A percentile compares a stretch with the other conserved stretches of the same genome.
These are phyloP conservation scores for Leccinum truebloodii DNA, from an alignment of 768 basidiomycete species.

Conservation along the genomic window DNA sequence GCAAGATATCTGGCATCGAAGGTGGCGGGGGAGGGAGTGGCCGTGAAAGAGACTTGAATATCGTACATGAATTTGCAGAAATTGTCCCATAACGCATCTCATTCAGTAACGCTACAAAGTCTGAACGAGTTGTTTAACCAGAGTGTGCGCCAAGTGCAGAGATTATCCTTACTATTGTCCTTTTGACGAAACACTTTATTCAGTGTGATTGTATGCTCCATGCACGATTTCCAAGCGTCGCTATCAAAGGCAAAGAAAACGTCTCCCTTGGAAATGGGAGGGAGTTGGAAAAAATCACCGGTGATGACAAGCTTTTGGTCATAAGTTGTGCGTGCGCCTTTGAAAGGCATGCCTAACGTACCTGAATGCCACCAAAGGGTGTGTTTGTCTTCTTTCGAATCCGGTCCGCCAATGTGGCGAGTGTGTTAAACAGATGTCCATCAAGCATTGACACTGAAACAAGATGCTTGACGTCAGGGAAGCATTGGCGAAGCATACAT, in stretches of 20 bases:
- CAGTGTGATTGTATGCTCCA: conserved; percentile 61
- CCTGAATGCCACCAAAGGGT: conserved; percentile 72
- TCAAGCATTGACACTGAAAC: conserved; percentile 69
- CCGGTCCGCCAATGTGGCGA: conserved; percentile 50
- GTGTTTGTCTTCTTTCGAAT: conserved; percentile 49
- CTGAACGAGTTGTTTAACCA: conserved; percentile 33
- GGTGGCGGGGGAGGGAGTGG: conserved; percentile 25
- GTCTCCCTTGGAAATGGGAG: conserved; percentile 47
- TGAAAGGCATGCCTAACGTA: conserved; percentile 17
- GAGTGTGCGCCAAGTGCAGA: not conserved
- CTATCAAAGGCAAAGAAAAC: conserved; percentile 71
- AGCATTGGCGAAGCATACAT: too few species aligned
- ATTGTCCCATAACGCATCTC: conserved; percentile 68
- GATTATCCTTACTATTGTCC: conserved; percentile 51
- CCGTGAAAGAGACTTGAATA: conserved; percentile 48
- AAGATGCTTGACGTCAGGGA: not conserved
- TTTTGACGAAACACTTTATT: conserved; percentile 78
- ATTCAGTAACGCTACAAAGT: conserved; percentile 73
- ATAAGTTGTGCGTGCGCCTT: not conserved
- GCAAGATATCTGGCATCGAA: conserved; percentile 37
- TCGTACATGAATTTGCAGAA: conserved; percentile 43
- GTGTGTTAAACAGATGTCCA: conserved; percentile 58
- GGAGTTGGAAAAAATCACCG: conserved; percentile 62
- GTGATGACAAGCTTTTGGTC: conserved; percentile 46
- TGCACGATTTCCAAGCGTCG: conserved; percentile 41